Base-by-base conservation (phyloP, 805 yeast species). In the Komagataella pastoris region DNA sequence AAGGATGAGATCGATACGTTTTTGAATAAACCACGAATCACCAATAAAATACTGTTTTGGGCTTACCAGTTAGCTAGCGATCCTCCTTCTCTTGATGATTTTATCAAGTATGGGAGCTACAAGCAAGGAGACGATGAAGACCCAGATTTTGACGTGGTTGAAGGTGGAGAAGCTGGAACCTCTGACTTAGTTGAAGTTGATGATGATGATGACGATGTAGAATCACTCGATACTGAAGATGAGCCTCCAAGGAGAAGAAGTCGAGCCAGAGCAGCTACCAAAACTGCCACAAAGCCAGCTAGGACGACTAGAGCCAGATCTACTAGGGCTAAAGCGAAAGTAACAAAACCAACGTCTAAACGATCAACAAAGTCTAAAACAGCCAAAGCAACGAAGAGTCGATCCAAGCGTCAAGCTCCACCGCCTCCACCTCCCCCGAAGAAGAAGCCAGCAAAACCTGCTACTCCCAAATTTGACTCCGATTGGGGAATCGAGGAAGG, bases 1-100 rank as follows among this genome's bases (percentile, higher is more conserved):
- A 61, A 2, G 54, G 53, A 18, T 54, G 54, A 8, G 62, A 58
- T 51, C 30, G 53, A 52, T 24, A 46, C 14, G 54, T 51, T 14
- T 52, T 50, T 58, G 57, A 54, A 40, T 61, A 57, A 3, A 54
- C 49, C 8, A 56, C 52, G 44, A 56, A 54, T 8, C 52, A 54
- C 6, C 55, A 50, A 47, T 50, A 50, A 17, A 54, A 44, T 17
- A 52, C 48, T 21, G 55, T 54, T 23, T 58, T 49, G 10, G 54
- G 57, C 17, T 54, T 53, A 23, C 54, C 50, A 8, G 57, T 59
- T 17, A 55, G 52, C 47, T 10, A 12, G 14, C 46, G 24, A 44
- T 44, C 80, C 80, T 3, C 73, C 74, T 1, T 63, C 50, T 7
- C 44, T 67, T 17, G 74, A 71, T 24, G 73, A 65, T 24, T 65